Evolutionary conservation across 768 basidiomycete species (phyloP).

Genomic region (Macrocybe gigantea): DNA sequence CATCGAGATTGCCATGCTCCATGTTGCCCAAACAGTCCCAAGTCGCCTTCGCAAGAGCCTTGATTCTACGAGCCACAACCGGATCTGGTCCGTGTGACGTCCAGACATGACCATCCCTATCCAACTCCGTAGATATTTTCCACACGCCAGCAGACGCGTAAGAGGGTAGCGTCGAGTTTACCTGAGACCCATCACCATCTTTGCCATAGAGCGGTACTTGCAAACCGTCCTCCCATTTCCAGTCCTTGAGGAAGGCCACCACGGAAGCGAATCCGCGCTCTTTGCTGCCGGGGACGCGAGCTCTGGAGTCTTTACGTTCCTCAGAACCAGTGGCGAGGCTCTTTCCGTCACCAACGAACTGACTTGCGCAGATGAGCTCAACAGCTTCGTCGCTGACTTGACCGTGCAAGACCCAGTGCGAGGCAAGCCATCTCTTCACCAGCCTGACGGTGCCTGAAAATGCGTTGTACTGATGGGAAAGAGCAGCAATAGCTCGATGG

Average conservation of each 20-base stretch:
- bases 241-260: conserved; percentile 67
- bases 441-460: conserved; percentile 84
- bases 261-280: conserved; percentile 76
- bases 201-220: conserved; percentile 67
- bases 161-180: conserved; percentile 10
- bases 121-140: conserved; percentile 74
- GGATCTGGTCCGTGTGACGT: conserved; percentile 58
- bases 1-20: conserved; percentile 43
- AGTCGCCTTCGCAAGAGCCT: conserved; percentile 71
- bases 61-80: conserved; percentile 69
- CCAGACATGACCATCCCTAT: conserved; percentile 74
- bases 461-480: conserved; percentile 75
- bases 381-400: conserved; percentile 75
- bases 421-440: conserved; percentile 87
- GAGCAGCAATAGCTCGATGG: conserved; percentile 73
- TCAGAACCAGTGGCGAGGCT: conserved; percentile 24
- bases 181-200: conserved; percentile 13
- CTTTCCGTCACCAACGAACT: conserved; percentile 59
- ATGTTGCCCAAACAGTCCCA: conserved; percentile 51
- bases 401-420: conserved; percentile 78
- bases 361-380: conserved; percentile 77
- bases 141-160: conserved; percentile 48
- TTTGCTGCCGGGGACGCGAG: conserved; percentile 63
- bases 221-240: conserved; percentile 77
- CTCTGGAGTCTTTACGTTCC: conserved; percentile 25